These are phyloP conservation scores for Leccinum uliginosum DNA, from an alignment of 768 basidiomycete genomes.

Conservation along the genomic window DNA sequence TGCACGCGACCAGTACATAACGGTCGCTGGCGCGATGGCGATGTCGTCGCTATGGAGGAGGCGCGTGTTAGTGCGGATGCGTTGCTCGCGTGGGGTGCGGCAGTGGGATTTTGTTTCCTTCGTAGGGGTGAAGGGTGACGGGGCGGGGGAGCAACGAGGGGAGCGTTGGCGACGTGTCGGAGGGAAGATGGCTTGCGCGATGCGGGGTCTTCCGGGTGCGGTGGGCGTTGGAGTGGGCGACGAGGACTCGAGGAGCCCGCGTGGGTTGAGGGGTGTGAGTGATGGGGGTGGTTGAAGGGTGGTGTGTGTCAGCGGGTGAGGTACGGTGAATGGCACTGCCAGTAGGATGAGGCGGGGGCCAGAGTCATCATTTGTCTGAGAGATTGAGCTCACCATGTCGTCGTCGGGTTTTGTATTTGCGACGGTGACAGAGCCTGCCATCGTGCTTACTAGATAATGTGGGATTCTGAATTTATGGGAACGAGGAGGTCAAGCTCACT, in stretches of 20 bases:
- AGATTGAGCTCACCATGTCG: constrained; percentile 16
- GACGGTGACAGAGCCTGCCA: constrained; percentile 17
- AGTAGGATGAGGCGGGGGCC: constrained; percentile 1
- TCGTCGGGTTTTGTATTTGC: constrained; percentile 14
- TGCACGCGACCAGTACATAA: constrained; percentile 84
- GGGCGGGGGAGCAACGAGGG: constrained; percentile 20
- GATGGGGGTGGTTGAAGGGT: constrained; percentile 34
- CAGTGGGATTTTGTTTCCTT: constrained; percentile 22
- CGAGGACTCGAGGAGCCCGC: neutral
- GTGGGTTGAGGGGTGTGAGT: no score
- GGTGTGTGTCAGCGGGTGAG: constrained; percentile 27
- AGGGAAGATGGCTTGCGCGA: constrained; percentile 31
- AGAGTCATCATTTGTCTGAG: constrained; percentile 7
- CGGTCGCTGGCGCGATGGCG: constrained; percentile 60
- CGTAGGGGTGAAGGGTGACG: constrained; percentile 6
- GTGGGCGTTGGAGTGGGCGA: constrained; percentile 15
- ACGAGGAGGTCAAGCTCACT: no score
- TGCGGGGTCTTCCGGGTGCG: constrained; percentile 22
- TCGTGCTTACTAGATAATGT: neutral
- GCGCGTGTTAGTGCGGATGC: constrained; percentile 47
- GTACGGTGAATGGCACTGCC: constrained; percentile 33
- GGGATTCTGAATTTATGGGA: no score
- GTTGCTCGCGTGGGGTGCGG: constrained; percentile 26
- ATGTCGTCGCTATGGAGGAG: constrained; percentile 60
- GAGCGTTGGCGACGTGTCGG: constrained; percentile 28